phyloP scores from a whole-genome alignment of 2,329 filamentous ascomycete genomes.

The Diplodia intermedia region DNA sequence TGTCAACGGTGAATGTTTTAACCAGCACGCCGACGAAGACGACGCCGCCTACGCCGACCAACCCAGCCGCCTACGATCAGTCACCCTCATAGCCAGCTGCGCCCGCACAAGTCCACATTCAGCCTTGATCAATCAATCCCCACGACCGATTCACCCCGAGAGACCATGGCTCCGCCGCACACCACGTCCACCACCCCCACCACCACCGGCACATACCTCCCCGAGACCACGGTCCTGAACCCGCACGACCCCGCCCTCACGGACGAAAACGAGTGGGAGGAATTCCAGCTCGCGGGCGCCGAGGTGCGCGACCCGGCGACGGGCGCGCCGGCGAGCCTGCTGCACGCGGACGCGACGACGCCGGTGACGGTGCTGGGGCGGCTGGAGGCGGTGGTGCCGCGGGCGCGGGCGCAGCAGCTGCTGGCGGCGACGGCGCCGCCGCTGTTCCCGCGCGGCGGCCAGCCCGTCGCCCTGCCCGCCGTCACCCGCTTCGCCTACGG shows the following conservation, averaged over 20 bases:
- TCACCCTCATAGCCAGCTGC: conserved; percentile 7
- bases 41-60: conserved; percentile 32
- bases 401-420: conserved; percentile 40
- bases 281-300: conserved; percentile 67
- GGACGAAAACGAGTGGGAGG: conserved; percentile 63
- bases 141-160: too few species aligned
- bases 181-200: background rate
- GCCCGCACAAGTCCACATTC: too few species aligned
- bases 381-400: conserved; percentile 52
- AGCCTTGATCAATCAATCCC: background rate
- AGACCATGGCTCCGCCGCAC: conserved; percentile 16
- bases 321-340: conserved; percentile 62
- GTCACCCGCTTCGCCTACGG: conserved; percentile 58
- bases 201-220: conserved; percentile 21
- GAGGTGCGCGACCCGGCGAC: conserved; percentile 64
- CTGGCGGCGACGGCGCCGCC: conserved; percentile 1
- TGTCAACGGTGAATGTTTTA: conserved; percentile 41
- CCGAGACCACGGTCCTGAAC: conserved; percentile 50
- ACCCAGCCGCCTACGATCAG: background rate
- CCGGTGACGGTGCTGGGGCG: conserved; percentile 68
- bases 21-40: conserved; percentile 40
- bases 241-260: conserved; percentile 50
- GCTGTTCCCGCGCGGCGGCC: background rate
- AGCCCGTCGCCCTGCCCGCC: conserved; percentile 61
- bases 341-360: conserved; percentile 65